Evolutionary conservation across 2,329 filamentous ascomycete genomes (phyloP).

Genomic region (Gnomoniopsis sp.): DNA sequence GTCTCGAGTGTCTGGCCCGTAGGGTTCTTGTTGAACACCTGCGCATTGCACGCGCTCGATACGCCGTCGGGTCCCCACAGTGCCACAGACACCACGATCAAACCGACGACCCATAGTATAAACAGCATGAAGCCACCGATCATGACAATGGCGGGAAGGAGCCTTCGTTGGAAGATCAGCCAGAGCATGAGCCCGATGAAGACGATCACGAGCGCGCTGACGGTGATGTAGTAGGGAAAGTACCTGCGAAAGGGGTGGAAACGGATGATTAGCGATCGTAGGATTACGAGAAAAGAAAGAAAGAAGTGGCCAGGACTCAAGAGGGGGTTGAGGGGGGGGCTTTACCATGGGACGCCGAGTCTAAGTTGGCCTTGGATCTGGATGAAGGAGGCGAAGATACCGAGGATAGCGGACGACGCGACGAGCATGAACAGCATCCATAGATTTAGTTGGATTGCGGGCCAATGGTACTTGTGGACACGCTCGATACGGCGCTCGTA

Average conservation of each 20-base stretch:
- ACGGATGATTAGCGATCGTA: not conserved
- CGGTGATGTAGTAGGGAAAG: conserved; percentile 63
- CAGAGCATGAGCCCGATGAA: conserved; percentile 65
- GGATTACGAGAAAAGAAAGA: not conserved
- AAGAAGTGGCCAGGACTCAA: not conserved
- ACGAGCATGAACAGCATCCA: conserved; percentile 66
- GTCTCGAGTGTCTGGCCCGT: conserved; percentile 51
- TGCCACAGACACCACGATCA: conserved; percentile 59
- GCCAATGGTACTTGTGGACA: conserved; percentile 65
- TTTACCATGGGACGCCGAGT: conserved; percentile 58
- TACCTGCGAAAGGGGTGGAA: conserved; percentile 46
- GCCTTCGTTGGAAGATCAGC: conserved; percentile 58
- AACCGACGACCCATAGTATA: conserved; percentile 63
- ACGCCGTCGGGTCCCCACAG: conserved; percentile 59
- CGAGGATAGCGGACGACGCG: conserved; percentile 55
- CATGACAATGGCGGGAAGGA: conserved; percentile 60
- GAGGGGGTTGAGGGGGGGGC: not conserved
- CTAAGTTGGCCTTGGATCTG: conserved; percentile 53
- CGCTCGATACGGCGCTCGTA: conserved; percentile 42
- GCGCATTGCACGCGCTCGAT: conserved; percentile 54
- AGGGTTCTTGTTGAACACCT: conserved; percentile 50
- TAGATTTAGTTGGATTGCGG: conserved; percentile 62
- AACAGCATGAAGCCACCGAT: conserved; percentile 64
- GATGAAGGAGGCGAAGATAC: conserved; percentile 59
- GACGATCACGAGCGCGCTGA: conserved; percentile 54